Base-by-base conservation (phyloP, 129 eudicot genomes). In the Artemisia argyi region DNA sequence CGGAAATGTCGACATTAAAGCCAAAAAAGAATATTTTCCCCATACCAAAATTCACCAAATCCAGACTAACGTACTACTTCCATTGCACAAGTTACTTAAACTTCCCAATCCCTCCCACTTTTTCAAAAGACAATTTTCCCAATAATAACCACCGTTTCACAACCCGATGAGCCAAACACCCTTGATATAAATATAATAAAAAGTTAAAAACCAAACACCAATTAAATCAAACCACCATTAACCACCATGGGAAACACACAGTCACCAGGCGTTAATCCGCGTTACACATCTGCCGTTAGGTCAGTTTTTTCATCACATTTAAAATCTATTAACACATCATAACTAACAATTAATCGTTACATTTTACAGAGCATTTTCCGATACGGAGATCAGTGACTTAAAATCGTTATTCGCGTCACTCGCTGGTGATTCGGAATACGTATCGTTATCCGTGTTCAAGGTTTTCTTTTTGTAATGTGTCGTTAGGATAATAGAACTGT, bases 401-500 rank as follows among this genome's bases (percentile, higher is more conserved):
- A 75, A 80, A 79, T 79, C 88, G 24, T 39, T 88, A 68, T 86
- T 83, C 77, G 61, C 20, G 7, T 94, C 99, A 12, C 91, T 94
- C 39, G 89, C 96, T 22, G 74, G 86, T 7, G 83, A 11, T 84
- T 73, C 82, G 75, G 69, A 81, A 64, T 83, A 58, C 77, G 53
- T 94, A 19, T 72, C 97, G 49, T 78, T 83, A 9, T 48, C 88
- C 52, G 87, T 88, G 46, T 84, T 94, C 85, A 90, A 94, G 96
- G 99, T 61, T 52, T 51, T 14, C 1, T 20, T 20, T 20, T 20
- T 20, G 10, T 61, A 66, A 17, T 47, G 28, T 72, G 44, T 35
- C 7, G 44, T 24, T 20, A 20, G 22, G 22, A 0, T 20, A 20
- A 1, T 20, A 20, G 22, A 1, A 20, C 22, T 1, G 22, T 20